These are phyloP conservation scores for Mycena maculata DNA, from an alignment of 768 basidiomycete species.

Conservation along the genomic window DNA sequence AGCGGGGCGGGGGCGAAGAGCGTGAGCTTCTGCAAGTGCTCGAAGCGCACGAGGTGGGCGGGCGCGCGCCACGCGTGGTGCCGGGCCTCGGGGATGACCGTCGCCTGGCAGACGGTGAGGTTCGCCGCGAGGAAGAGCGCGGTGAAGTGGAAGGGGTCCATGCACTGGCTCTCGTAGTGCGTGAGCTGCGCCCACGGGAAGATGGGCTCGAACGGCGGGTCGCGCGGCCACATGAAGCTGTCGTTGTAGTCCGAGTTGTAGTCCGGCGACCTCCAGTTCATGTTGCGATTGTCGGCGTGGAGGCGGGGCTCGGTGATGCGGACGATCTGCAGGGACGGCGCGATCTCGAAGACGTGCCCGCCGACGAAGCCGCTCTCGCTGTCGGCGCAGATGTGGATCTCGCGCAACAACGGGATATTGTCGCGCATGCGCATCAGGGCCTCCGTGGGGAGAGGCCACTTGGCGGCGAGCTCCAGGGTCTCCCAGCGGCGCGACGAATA, in stretches of 20 bases:
- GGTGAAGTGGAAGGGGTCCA: slow-evolving; percentile 4
- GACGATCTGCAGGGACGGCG: background rate
- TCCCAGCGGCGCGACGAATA: background rate
- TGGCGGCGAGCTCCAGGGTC: slow-evolving; percentile 5
- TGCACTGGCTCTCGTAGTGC: slow-evolving; percentile 17
- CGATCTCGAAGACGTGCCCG: background rate
- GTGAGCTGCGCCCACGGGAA: slow-evolving; percentile 15
- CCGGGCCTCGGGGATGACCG: background rate
- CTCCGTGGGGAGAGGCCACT: background rate
- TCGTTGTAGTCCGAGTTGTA: slow-evolving; percentile 1
- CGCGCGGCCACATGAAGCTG: slow-evolving; percentile 6
- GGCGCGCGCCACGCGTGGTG: background rate
- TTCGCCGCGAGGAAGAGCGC: background rate
- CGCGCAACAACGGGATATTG: background rate
- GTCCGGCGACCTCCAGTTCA: background rate
- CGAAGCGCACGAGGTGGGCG: background rate
- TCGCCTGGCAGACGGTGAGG: slow-evolving; percentile 7
- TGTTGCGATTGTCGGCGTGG: slow-evolving; percentile 14
- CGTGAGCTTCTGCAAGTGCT: slow-evolving; percentile 2
- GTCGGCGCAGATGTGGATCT: slow-evolving; percentile 4
- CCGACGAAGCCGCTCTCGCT: background rate
- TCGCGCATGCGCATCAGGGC: background rate
- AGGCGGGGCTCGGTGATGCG: slow-evolving; percentile 15
- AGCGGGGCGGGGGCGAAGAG: slow-evolving; percentile 2
- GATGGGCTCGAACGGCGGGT: background rate